Percentiles rank a stretch among this genome's conserved stretches.
Conservation (phyloP, 1,139 yeast species). For the Protomyces pachydermus region DNA sequence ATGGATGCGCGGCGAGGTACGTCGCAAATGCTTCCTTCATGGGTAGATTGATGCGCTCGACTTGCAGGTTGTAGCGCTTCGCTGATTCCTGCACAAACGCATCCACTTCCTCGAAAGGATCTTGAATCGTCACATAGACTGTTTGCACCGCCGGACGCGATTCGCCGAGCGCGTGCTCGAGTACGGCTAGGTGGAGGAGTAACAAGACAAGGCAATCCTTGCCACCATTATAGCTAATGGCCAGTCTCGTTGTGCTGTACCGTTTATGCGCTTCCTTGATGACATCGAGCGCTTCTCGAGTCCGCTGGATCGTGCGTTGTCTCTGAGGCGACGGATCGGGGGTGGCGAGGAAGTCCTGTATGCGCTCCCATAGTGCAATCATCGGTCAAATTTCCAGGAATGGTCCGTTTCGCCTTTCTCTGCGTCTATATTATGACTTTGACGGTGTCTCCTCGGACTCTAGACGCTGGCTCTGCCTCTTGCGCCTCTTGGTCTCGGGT, state of each 20-base stretch:
- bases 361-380: background rate
- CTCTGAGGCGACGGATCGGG: slow-evolving; percentile 4
- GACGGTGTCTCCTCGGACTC: too few species aligned
- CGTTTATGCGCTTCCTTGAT: slow-evolving; percentile 7
- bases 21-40: slow-evolving; percentile 62
- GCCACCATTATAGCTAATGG: slow-evolving; percentile 84
- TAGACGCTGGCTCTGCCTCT: too few species aligned
- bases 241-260: slow-evolving; percentile 50
- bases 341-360: background rate
- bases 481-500: too few species aligned
- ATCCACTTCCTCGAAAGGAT: slow-evolving; percentile 61
- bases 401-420: background rate
- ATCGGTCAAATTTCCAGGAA: background rate
- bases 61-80: slow-evolving; percentile 37
- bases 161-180: slow-evolving; percentile 36
- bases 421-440: background rate
- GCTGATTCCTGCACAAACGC: slow-evolving; percentile 42
- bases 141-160: slow-evolving; percentile 41
- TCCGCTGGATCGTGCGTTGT: background rate
- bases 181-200: slow-evolving; percentile 47
- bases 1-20: slow-evolving; percentile 49
- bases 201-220: slow-evolving; percentile 86
- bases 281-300: slow-evolving; percentile 12
- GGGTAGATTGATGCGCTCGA: slow-evolving; percentile 40
- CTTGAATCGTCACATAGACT: slow-evolving; percentile 65